A percentile compares a stretch with the other conserved stretches of the same genome.
phyloP scores from a whole-genome alignment of 768 basidiomycete genomes.

The Tulasnella sp. region DNA sequence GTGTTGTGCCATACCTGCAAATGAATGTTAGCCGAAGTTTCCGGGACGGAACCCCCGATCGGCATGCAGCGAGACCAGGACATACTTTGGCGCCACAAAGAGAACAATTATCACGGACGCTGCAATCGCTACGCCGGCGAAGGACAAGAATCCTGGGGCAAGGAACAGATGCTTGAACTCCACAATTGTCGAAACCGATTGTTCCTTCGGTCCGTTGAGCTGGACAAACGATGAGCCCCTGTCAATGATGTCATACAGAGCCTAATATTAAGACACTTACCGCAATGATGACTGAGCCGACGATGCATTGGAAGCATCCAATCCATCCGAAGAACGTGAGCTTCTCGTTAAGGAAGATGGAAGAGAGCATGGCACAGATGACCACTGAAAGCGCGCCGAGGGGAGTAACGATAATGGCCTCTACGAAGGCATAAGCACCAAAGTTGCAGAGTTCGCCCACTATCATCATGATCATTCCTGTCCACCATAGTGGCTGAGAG shows the following conservation, averaged over 20 bases:
- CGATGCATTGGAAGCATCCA: slow-evolving; percentile 74
- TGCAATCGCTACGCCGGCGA: slow-evolving; percentile 43
- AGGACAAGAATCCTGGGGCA: slow-evolving; percentile 72
- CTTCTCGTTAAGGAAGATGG: slow-evolving; percentile 87
- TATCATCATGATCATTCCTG: slow-evolving; percentile 94
- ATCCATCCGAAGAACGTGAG: slow-evolving; percentile 97
- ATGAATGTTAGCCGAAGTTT: neutral
- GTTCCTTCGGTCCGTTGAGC: slow-evolving; percentile 77
- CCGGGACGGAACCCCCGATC: slow-evolving; percentile 31
- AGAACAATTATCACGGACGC: slow-evolving; percentile 66
- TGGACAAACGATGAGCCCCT: neutral
- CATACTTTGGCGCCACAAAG: slow-evolving; percentile 74
- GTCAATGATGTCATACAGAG: neutral
- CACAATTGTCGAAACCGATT: slow-evolving; percentile 61
- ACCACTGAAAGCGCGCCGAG: slow-evolving; percentile 96
- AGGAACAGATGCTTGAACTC: slow-evolving; percentile 77
- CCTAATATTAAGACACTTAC: neutral
- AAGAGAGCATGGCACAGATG: slow-evolving; percentile 87
- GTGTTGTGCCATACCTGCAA: slow-evolving; percentile 73
- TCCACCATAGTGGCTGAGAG: slow-evolving; percentile 71
- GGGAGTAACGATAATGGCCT: slow-evolving; percentile 93
- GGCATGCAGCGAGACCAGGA: slow-evolving; percentile 19
- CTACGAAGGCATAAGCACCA: slow-evolving; percentile 76
- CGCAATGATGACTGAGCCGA: slow-evolving; percentile 85
- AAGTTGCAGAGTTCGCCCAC: slow-evolving; percentile 61